Base-by-base conservation (phyloP, 106 monocot species). In the Dendrobium officinale region DNA sequence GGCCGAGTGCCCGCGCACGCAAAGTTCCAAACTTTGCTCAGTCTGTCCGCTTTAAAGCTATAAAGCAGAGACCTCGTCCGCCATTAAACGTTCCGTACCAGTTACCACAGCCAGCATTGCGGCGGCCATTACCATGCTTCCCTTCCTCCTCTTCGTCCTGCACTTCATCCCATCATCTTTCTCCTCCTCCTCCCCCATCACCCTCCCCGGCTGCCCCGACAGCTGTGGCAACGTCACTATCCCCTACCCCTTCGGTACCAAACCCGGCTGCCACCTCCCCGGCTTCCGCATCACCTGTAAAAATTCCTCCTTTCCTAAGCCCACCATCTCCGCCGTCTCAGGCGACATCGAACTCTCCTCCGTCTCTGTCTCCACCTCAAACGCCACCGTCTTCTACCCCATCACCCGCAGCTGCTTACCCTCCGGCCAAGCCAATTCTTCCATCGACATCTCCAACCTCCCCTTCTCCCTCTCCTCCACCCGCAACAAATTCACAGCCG, bases 401-500 rank as follows among this genome's bases (percentile, higher is more conserved):
- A 44, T 74, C 20, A n/a, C 42, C 74, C 74, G 61, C 61, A 22
- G n/a, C 22, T 61, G 61, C 61, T 10, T 5, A 4, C 11, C 51
- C 15, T 51, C 51, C 13, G 51, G 15, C 51, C 11, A 51, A 51
- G 13, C 51, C 11, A 10, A 13, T 13, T 51, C 51, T 51, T 13
- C 13, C 51, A 61, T 76, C 26, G 48, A 76, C 48, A 5, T 76
- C 67, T 66, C 41, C 9, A 8, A 66, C 15, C 42, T 44, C 43
- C 81, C 81, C 42, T 81, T 37, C 44, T 19, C 61, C 61, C 54
- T 81, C 58, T 81, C 81, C 75, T 37, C 47, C 55, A 3, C 42
- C 41, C 75, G 75, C 2, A 81, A 81, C 75, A 75, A 45, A 37
- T 75, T 81, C 81, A 81, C 75, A 1, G 75, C 44, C 59, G 37